Evolutionary conservation across 2,329 filamentous ascomycete genomes (phyloP).

Genomic region (Acrocalymma vagum): DNA sequence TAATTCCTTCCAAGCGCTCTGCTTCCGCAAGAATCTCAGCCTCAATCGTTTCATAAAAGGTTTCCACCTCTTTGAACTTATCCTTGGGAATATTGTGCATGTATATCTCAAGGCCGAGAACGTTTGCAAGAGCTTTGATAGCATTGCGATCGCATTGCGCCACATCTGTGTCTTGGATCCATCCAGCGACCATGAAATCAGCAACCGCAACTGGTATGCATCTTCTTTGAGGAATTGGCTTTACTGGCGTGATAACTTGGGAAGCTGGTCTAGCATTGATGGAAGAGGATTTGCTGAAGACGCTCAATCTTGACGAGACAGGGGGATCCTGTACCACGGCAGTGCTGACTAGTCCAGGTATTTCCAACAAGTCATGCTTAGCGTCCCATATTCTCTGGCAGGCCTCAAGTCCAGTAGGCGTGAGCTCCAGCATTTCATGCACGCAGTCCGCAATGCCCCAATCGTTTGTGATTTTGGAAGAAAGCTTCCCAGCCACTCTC

Average conservation of each 20-base stretch:
- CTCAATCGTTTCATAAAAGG: constrained; percentile 29
- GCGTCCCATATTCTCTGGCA: constrained; percentile 35
- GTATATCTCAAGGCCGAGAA: constrained; percentile 26
- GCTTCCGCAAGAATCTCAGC: constrained; percentile 33
- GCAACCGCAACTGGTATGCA: constrained; percentile 23
- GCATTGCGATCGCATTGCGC: constrained; percentile 17
- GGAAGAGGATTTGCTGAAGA: not conserved
- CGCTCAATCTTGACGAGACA: not conserved
- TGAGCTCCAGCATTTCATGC: constrained; percentile 14
- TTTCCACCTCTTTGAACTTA: constrained; percentile 23
- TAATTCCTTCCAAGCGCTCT: constrained; percentile 26
- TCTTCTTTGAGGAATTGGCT: not conserved
- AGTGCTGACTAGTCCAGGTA: constrained; percentile 17
- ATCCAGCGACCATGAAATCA: constrained; percentile 36
- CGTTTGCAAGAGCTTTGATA: constrained; percentile 24
- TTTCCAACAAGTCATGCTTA: constrained; percentile 19
- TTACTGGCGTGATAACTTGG: not conserved
- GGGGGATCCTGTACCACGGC: not conserved
- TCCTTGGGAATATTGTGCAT: constrained; percentile 13
- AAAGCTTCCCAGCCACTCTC: constrained; percentile 19
- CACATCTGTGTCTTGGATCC: constrained; percentile 24
- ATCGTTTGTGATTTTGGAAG: constrained; percentile 12
- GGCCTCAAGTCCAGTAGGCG: constrained; percentile 19
- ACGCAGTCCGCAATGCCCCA: constrained; percentile 24
- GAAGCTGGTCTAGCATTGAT: not conserved